phyloP scores from a whole-genome alignment of 495 filamentous ascomycete genomes.

The Xylaria flabelliformis region DNA sequence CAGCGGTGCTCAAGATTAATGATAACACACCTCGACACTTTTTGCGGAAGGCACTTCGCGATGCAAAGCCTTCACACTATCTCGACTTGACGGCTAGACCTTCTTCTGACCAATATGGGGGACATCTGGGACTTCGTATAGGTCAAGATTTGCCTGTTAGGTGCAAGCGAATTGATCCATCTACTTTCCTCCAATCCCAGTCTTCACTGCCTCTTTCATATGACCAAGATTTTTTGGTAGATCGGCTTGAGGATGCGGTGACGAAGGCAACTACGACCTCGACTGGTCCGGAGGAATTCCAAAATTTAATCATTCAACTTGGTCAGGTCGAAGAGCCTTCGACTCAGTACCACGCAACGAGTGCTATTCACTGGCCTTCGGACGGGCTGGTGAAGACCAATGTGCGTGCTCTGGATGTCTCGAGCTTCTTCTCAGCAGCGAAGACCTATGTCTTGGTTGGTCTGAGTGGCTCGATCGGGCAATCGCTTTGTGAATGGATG shows the following conservation, averaged over 20 bases:
- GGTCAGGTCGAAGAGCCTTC: background rate
- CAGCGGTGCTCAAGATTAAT: background rate
- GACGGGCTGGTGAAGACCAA: background rate
- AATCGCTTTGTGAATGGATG: slow-evolving; percentile 62
- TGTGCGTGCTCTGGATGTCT: slow-evolving; percentile 26
- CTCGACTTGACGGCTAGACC: background rate
- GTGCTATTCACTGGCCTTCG: slow-evolving; percentile 25
- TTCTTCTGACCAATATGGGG: background rate
- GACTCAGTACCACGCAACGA: background rate
- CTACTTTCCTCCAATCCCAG: background rate
- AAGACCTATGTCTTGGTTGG: slow-evolving; percentile 62
- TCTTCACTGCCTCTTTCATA: slow-evolving; percentile 1
- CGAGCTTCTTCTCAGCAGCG: slow-evolving; percentile 34
- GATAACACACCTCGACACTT: background rate
- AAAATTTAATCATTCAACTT: slow-evolving; percentile 5
- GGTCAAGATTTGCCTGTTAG: background rate
- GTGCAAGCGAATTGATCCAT: background rate
- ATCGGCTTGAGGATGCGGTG: background rate
- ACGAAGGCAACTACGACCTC: background rate
- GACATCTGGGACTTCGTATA: background rate
- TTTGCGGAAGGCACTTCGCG: slow-evolving; percentile 25
- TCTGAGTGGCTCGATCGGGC: slow-evolving; percentile 52
- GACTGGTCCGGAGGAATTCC: background rate
- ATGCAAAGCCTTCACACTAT: slow-evolving; percentile 1
- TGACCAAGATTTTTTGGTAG: background rate